Base-by-base conservation (phyloP, 495 filamentous ascomycete genomes). In the Aspergillus taichungensis region DNA sequence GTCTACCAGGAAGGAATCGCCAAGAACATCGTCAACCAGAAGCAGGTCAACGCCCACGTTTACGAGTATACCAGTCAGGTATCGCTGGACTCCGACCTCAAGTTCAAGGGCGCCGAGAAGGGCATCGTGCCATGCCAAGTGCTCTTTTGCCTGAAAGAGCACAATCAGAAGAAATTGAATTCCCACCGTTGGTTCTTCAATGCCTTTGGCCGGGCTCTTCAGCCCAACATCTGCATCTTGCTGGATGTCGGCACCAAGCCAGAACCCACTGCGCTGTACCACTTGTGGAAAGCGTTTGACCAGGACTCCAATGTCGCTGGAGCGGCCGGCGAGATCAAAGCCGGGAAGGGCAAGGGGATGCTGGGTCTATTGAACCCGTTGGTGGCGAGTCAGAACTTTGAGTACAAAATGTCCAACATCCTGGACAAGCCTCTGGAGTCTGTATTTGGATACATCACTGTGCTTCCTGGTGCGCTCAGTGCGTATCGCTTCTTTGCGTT, bases 341-440 rank as follows among this genome's bases (percentile, higher is more conserved):
- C 94, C 6, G 90, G 89, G 60, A 96, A 94, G 55, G 92, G 92
- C 8, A 87, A 83, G 54, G 80, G 71, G 24, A 87, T 83, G 65
- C 68, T 83, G 11, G 87, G 89, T 13, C 76, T 99, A 13, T 69
- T 99, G 34, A 97, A 97, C 59, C 94, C 94, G 0, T 75, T 99
- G 3, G 89, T 99, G 6, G 94, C 94, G 0, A 90, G 86, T 37
- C 94, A 99, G 62, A 97, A 99, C 56, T 99, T 97, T 54, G 94
- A 99, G 64, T 99, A 99, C 74, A 99, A 99, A 69, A 95, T 97
- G 91, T 94, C 87, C 6, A 99, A 97, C 50, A 99, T 99, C 56
- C 73, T 99, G 24, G 94, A 99, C 60, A 97, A 97, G 64, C 94
- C 94, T 4, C 70, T 99, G 14, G 94, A 99, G 64, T 90, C 84